Evolutionary conservation across 2,329 filamentous ascomycete species (phyloP).

Genomic region (Verticillium nonalfalfae): DNA sequence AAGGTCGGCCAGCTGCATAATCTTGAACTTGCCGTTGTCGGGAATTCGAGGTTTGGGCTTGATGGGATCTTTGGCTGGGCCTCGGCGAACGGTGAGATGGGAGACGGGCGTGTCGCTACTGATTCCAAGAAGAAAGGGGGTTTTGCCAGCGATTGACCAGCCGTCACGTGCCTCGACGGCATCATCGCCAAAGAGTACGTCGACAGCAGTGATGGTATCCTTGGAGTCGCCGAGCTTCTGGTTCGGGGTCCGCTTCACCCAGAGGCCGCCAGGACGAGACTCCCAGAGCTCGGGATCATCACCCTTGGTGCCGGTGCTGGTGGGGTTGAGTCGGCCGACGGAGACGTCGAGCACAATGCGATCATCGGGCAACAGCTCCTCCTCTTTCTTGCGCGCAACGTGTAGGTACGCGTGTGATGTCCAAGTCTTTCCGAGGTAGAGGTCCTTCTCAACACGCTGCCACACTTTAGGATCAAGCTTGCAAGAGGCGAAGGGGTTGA

Average conservation of each 20-base stretch:
- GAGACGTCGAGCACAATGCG: slow-evolving; percentile 74
- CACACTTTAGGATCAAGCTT: slow-evolving; percentile 65
- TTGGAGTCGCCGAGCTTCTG: slow-evolving; percentile 69
- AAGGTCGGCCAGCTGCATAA: slow-evolving; percentile 91
- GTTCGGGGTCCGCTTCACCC: slow-evolving; percentile 71
- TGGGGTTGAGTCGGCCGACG: slow-evolving; percentile 66
- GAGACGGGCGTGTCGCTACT: slow-evolving; percentile 58
- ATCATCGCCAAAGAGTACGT: slow-evolving; percentile 84
- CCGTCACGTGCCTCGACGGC: slow-evolving; percentile 82
- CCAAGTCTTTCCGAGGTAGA: slow-evolving; percentile 53
- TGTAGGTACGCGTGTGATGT: slow-evolving; percentile 73
- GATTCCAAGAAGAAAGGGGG: slow-evolving; percentile 64
- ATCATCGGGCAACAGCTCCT: slow-evolving; percentile 69
- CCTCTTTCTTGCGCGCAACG: slow-evolving; percentile 77
- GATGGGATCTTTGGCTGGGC: slow-evolving; percentile 54
- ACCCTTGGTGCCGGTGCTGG: slow-evolving; percentile 43
- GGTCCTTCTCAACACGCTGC: slow-evolving; percentile 84
- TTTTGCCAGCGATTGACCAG: slow-evolving; percentile 69
- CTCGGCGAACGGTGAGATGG: slow-evolving; percentile 72
- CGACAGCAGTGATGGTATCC: slow-evolving; percentile 70
- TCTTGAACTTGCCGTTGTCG: slow-evolving; percentile 93
- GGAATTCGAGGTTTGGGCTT: slow-evolving; percentile 72
- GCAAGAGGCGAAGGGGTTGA: slow-evolving; percentile 72
- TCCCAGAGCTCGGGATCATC: slow-evolving; percentile 68
- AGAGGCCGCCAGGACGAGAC: slow-evolving; percentile 67